A percentile compares a stretch with the other conserved stretches of the same genome.
These are phyloP conservation scores for Xanthoceras sorbifolium DNA, from an alignment of 345 rosid species.

Conservation along the genomic window DNA sequence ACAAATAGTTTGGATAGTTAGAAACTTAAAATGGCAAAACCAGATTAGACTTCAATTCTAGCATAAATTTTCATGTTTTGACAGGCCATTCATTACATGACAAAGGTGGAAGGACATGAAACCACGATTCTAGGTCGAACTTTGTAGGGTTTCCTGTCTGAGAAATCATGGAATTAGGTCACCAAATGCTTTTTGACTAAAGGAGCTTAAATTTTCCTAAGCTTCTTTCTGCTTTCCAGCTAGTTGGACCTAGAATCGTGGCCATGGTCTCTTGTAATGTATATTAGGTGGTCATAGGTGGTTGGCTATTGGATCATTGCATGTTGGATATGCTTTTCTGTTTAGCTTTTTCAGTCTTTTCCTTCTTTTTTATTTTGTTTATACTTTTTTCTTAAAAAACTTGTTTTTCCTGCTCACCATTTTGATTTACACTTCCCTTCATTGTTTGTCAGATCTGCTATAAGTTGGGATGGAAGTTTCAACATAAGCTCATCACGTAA, in stretches of 20 bases:
- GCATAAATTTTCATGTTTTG: neutral
- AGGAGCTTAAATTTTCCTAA: neutral
- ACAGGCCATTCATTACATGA: neutral
- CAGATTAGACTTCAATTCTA: neutral
- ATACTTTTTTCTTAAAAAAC: neutral
- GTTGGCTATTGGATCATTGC: neutral
- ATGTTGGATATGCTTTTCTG: neutral
- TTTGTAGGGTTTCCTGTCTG: neutral
- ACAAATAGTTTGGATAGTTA: neutral
- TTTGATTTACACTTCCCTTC: neutral
- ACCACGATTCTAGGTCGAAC: neutral
- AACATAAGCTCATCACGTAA: neutral
- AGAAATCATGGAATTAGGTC: neutral
- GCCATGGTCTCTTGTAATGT: neutral
- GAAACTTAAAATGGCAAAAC: neutral
- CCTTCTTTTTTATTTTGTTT: neutral
- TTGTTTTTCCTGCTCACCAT: neutral
- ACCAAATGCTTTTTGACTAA: neutral
- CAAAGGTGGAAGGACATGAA: neutral
- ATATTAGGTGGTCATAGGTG: neutral
- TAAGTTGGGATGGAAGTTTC: neutral
- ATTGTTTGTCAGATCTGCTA: constrained; percentile 2
- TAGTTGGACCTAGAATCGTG: neutral
- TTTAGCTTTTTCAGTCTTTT: neutral
- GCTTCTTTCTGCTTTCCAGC: constrained; percentile 8